phyloP scores from a whole-genome alignment of 805 yeast genomes.

The Candida nitratophila region DNA sequence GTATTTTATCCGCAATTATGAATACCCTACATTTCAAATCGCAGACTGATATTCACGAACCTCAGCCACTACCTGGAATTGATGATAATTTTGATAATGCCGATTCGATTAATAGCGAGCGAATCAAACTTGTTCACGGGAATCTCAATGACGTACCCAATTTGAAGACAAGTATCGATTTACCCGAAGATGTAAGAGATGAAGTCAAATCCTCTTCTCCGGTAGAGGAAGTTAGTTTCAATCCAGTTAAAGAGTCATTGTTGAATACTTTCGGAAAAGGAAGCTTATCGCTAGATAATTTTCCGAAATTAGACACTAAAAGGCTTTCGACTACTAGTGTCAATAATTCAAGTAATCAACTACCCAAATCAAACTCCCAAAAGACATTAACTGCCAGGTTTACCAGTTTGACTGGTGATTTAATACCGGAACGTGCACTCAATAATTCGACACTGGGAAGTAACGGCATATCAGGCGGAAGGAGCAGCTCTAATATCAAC shows the following conservation, averaged over 20 bases:
- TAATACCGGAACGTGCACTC: neutral
- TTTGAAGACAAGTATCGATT: too few species aligned
- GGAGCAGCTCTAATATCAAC: neutral
- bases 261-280: slow-evolving; percentile 45
- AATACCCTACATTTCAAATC: slow-evolving; percentile 22
- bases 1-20: slow-evolving; percentile 20
- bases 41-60: slow-evolving; percentile 7
- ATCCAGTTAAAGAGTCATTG: slow-evolving; percentile 39
- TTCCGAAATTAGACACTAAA: slow-evolving; percentile 9
- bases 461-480: neutral
- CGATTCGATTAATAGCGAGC: neutral
- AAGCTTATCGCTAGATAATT: slow-evolving; percentile 30
- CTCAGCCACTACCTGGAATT: neutral
- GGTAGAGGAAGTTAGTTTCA: slow-evolving; percentile 34
- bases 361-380: too few species aligned
- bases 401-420: neutral
- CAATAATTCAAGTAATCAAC: too few species aligned
- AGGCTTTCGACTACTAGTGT: too few species aligned
- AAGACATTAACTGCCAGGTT: neutral
- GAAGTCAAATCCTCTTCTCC: neutral
- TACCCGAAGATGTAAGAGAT: too few species aligned
- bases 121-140: neutral
- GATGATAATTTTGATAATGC: neutral
- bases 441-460: neutral
- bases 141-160: neutral